phyloP scores from a whole-genome alignment of 2,329 filamentous ascomycete species.

The Fusarium illudens region DNA sequence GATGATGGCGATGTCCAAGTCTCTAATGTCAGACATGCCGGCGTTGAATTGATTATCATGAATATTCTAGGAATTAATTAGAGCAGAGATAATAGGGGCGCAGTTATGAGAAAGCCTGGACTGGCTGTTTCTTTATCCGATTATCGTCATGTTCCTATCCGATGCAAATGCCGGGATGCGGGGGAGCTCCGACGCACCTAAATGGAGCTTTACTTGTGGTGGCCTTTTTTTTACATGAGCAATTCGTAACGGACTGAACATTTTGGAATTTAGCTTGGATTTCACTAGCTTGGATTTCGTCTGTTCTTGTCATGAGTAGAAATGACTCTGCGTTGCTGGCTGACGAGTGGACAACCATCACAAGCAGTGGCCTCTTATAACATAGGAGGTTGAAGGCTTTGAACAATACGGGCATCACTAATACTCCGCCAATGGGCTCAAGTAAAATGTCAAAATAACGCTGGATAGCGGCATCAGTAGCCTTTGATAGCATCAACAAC shows the following conservation, averaged over 20 bases:
- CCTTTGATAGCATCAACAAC: no score
- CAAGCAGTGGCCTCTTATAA: background rate
- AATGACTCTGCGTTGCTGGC: background rate
- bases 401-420: background rate
- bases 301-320: background rate
- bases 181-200: constrained; percentile 21
- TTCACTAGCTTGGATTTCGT: background rate
- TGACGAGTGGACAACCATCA: background rate
- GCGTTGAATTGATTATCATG: background rate
- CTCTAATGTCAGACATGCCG: constrained; percentile 29
- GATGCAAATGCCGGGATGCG: constrained; percentile 35
- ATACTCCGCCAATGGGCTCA: background rate
- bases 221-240: background rate
- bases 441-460: no score
- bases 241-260: background rate
- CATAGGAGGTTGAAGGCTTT: background rate
- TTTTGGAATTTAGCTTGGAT: background rate
- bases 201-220: constrained; percentile 8
- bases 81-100: background rate
- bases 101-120: background rate
- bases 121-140: constrained; percentile 33
- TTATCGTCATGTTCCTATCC: constrained; percentile 9
- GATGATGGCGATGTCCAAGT: constrained; percentile 38
- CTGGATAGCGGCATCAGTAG: no score
- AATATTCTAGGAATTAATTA: background rate